phyloP scores from a whole-genome alignment of 2,329 filamentous ascomycete species.

The Drechslera avenae region DNA sequence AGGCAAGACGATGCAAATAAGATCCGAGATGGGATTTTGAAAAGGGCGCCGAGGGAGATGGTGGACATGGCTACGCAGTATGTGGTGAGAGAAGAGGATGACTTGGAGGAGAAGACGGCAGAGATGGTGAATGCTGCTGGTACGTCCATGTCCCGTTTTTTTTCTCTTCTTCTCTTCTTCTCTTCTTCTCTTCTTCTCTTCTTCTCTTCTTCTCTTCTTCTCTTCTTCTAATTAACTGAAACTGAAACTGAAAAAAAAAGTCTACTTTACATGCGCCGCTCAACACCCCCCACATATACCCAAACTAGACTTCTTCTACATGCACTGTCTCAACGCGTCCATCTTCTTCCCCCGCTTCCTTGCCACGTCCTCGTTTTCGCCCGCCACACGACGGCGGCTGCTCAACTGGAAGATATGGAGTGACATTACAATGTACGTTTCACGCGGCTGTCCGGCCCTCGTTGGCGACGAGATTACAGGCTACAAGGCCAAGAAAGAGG shows the following conservation, averaged over 20 bases:
- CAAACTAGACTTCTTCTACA: slow-evolving; percentile 83
- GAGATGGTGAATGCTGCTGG: slow-evolving; percentile 73
- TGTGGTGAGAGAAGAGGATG: slow-evolving; percentile 54
- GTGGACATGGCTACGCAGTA: slow-evolving; percentile 64
- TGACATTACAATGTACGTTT: slow-evolving; percentile 76
- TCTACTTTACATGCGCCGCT: slow-evolving; percentile 65
- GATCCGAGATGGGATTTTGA: slow-evolving; percentile 70
- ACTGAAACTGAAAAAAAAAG: slow-evolving; percentile 28
- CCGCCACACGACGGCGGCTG: slow-evolving; percentile 67
- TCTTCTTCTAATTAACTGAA: too few relatives aligned
- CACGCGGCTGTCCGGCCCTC: slow-evolving; percentile 67
- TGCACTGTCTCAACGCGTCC: slow-evolving; percentile 78
- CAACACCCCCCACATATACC: slow-evolving; percentile 59
- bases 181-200: too few relatives aligned
- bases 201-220: too few relatives aligned
- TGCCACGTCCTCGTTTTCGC: slow-evolving; percentile 60
- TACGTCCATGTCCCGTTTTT: too few relatives aligned
- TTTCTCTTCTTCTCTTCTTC: too few relatives aligned
- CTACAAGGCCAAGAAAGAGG: slow-evolving; percentile 60
- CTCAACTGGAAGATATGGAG: slow-evolving; percentile 82
- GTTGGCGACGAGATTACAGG: slow-evolving; percentile 62
- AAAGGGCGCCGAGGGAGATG: slow-evolving; percentile 67
- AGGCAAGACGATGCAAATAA: slow-evolving; percentile 64
- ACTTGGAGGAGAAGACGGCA: slow-evolving; percentile 62
- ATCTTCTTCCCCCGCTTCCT: slow-evolving; percentile 73